Evolutionary conservation across 176 grass and related monocot genomes (phyloP).

Genomic region (Zoysia pacifica): DNA sequence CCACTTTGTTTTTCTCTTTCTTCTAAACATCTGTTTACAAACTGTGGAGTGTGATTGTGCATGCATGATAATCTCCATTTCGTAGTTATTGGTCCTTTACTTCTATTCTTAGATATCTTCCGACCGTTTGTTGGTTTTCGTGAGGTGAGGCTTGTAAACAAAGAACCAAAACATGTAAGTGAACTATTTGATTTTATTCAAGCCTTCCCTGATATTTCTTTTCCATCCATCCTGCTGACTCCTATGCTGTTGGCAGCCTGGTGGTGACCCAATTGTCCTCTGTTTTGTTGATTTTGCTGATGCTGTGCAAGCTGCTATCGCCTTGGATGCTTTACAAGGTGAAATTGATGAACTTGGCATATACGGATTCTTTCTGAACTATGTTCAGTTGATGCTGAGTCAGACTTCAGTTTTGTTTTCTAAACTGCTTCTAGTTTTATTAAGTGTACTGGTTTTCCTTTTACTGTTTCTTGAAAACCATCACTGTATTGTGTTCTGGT

Average conservation of each 20-base stretch:
- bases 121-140: conserved; percentile 84
- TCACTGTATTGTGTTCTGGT: neutral
- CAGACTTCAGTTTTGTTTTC: conserved; percentile 13
- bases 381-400: conserved; percentile 21
- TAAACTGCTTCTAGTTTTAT: conserved; percentile 13
- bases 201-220: conserved; percentile 5
- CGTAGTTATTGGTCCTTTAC: conserved; percentile 55
- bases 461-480: conserved; percentile 19
- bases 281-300: conserved; percentile 83
- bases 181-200: conserved; percentile 2
- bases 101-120: conserved; percentile 57
- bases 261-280: conserved; percentile 65
- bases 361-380: neutral
- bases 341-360: conserved; percentile 25
- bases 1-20: neutral
- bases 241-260: conserved; percentile 57
- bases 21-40: conserved; percentile 6
- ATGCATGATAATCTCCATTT: neutral
- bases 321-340: conserved; percentile 89
- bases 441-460: neutral
- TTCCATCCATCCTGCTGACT: conserved; percentile 18
- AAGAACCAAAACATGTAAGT: conserved; percentile 87
- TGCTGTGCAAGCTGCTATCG: conserved; percentile 71
- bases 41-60: neutral
- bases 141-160: conserved; percentile 84